These are phyloP conservation scores for Zoysia japonica DNA, from an alignment of 176 grass and related monocot species.

Conservation along the genomic window DNA sequence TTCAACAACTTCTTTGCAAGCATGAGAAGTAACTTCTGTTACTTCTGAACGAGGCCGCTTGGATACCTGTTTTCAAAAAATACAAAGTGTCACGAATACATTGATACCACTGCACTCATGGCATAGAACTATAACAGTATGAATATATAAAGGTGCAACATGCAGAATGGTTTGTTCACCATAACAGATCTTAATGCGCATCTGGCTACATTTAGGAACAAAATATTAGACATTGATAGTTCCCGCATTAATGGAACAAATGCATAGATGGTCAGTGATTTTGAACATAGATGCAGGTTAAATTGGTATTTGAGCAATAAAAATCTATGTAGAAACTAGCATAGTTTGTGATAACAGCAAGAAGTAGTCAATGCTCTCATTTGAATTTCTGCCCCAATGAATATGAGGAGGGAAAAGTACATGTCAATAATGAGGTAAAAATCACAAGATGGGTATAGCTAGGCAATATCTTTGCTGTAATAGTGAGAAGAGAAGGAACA, in stretches of 20 bases:
- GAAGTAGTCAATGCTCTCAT: neutral
- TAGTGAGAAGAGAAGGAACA: neutral
- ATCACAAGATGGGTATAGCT: neutral
- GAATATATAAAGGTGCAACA: constrained; percentile 1
- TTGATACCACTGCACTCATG: neutral
- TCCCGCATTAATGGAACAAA: constrained; percentile 26
- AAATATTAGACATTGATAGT: constrained; percentile 5
- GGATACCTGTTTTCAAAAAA: constrained; percentile 57
- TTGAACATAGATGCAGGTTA: neutral
- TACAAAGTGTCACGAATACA: constrained; percentile 34
- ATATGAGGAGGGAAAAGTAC: neutral
- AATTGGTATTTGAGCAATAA: constrained; percentile 21
- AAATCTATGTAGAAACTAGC: neutral
- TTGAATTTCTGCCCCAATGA: neutral
- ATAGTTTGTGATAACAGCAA: neutral
- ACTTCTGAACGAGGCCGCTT: constrained; percentile 60
- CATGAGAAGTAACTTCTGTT: constrained; percentile 64
- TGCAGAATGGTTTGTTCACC: constrained; percentile 35
- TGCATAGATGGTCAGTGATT: neutral
- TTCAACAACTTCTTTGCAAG: constrained; percentile 53
- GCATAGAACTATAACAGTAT: constrained; percentile 12
- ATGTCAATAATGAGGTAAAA: neutral
- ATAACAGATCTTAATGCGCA: constrained; percentile 16
- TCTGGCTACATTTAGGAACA: neutral
- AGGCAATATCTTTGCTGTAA: neutral